These are phyloP conservation scores for Neofusicoccum sp. DNA, from an alignment of 2,329 filamentous ascomycete species.

Conservation along the genomic window DNA sequence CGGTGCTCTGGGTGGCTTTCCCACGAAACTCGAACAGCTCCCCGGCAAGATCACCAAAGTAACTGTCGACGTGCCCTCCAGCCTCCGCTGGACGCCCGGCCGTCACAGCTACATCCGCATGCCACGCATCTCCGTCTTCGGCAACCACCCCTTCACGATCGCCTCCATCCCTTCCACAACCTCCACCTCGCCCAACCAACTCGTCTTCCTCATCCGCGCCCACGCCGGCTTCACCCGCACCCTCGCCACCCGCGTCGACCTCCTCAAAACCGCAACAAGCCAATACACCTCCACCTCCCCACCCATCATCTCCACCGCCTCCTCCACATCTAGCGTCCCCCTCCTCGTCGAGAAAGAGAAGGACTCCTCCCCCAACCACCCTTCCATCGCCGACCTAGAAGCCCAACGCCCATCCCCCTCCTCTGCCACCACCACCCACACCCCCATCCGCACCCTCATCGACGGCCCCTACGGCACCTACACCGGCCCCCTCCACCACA, in stretches of 20 bases:
- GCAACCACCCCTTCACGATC: conserved; percentile 34
- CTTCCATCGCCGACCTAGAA: conserved; percentile 7
- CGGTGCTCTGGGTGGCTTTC: conserved; percentile 23
- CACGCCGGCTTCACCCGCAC: conserved; percentile 28
- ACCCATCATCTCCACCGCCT: neutral
- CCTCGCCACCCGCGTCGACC: conserved; percentile 5
- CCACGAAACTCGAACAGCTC: conserved; percentile 23
- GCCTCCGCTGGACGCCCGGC: conserved; percentile 46
- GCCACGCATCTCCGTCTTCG: conserved; percentile 23
- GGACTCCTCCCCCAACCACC: neutral
- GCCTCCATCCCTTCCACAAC: conserved; percentile 20
- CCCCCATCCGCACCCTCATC: conserved; percentile 22
- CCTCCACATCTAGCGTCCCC: neutral
- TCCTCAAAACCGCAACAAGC: too few species aligned
- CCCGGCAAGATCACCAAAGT: conserved; percentile 26
- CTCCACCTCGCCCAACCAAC: conserved; percentile 13
- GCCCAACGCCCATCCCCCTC: neutral
- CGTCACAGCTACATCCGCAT: conserved; percentile 56
- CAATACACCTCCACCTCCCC: neutral
- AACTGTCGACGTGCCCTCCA: conserved; percentile 22
- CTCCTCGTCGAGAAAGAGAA: neutral
- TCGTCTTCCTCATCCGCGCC: conserved; percentile 26
- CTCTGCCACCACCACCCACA: neutral
- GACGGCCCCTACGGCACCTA: conserved; percentile 31
- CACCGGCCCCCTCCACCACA: conserved; percentile 20